These are phyloP conservation scores for Microsporum audouinii DNA, from an alignment of 2,329 filamentous ascomycete species.

Conservation along the genomic window DNA sequence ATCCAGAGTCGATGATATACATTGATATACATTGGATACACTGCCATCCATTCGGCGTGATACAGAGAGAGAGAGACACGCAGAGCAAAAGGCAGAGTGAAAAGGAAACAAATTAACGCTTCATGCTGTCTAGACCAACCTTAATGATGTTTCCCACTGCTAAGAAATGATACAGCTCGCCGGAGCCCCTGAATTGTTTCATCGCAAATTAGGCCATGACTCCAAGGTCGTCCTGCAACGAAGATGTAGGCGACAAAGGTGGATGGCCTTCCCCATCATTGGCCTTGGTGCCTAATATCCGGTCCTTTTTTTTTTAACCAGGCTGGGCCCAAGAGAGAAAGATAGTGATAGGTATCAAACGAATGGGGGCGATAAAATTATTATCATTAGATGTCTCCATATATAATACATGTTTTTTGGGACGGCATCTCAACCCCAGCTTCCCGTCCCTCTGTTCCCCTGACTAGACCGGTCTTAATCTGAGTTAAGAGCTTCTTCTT, in stretches of 20 bases:
- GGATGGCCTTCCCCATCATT: not conserved
- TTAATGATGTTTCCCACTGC: not conserved
- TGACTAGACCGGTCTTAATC: slow-evolving; percentile 9
- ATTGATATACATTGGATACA: not conserved
- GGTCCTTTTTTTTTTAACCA: not conserved
- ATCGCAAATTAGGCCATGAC: not conserved
- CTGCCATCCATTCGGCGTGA: not conserved
- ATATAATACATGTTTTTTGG: not conserved
- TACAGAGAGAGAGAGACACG: not conserved
- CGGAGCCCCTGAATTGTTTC: slow-evolving; percentile 5
- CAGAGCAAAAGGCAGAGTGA: not conserved
- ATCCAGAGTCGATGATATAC: not conserved
- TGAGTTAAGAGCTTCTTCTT: slow-evolving; percentile 4
- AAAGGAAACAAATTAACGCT: not conserved
- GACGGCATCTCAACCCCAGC: slow-evolving; percentile 13
- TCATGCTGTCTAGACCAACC: not conserved
- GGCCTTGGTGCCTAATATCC: not conserved
- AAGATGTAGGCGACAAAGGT: no score
- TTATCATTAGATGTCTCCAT: not conserved
- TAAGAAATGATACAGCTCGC: not conserved
- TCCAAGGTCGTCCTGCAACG: not conserved
- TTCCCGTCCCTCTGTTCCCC: slow-evolving; percentile 4
- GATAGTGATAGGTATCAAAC: no score
- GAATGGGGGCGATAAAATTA: not conserved
- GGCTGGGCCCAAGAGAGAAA: no score